phyloP scores from a whole-genome alignment of 805 yeast genomes.

The Saccharomycopsis sp. region DNA sequence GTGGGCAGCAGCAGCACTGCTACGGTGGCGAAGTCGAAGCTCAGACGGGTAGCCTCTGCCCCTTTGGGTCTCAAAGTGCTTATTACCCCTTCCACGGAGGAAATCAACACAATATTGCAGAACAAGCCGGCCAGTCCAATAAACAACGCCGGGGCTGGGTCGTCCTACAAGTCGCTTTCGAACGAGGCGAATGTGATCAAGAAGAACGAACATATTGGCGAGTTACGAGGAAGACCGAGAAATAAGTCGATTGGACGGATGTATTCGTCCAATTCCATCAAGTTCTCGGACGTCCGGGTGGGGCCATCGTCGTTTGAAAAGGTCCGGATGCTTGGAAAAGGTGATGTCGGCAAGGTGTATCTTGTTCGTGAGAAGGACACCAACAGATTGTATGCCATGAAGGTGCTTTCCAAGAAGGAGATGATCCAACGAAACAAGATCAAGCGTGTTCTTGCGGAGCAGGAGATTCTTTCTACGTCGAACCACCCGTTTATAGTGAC shows the following conservation, averaged over 20 bases:
- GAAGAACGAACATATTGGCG: slow-evolving; percentile 32
- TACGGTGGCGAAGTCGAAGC: slow-evolving; percentile 27
- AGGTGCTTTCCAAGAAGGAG: slow-evolving; percentile 80
- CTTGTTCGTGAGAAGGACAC: slow-evolving; percentile 77
- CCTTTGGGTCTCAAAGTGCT: slow-evolving; percentile 52
- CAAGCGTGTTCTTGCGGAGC: slow-evolving; percentile 92
- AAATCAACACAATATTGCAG: not conserved
- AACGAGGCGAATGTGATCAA: slow-evolving; percentile 18
- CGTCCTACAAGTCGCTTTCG: slow-evolving; percentile 11
- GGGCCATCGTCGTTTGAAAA: slow-evolving; percentile 84
- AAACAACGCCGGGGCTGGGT: slow-evolving; percentile 2
- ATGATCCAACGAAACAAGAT: slow-evolving; percentile 94
- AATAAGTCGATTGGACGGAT: slow-evolving; percentile 48
- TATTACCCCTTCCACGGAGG: slow-evolving; percentile 23
- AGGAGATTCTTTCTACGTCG: slow-evolving; percentile 89
- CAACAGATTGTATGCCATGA: slow-evolving; percentile 82
- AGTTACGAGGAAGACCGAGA: slow-evolving; percentile 34
- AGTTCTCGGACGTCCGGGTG: slow-evolving; percentile 71
- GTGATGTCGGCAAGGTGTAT: slow-evolving; percentile 96
- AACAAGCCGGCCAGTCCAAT: slow-evolving; percentile 15
- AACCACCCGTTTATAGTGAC: slow-evolving; percentile 98
- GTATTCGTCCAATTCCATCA: slow-evolving; percentile 70
- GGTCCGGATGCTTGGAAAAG: slow-evolving; percentile 85
- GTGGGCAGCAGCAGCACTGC: slow-evolving; percentile 9
- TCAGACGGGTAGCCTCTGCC: slow-evolving; percentile 80